Base-by-base conservation (phyloP, 2,329 filamentous ascomycete genomes). In the Arthrobotrys pseudoclavata region DNA sequence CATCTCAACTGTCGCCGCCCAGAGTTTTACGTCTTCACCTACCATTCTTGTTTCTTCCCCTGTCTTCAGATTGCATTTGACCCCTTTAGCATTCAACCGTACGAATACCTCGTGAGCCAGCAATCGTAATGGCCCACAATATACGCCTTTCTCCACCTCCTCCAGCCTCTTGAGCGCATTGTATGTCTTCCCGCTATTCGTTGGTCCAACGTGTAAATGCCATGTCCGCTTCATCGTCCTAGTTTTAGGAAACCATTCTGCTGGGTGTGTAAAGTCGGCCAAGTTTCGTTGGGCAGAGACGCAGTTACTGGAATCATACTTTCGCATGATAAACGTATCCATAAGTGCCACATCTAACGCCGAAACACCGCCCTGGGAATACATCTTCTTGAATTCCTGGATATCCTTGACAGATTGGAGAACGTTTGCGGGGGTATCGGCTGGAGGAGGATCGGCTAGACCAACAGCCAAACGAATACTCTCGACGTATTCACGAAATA, bases 111-210 rank as follows among this genome's bases (percentile, higher is more conserved):
- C 96, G 82, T 97, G 94, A 0, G 96, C 96, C 29, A 99, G 87
- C 55, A 99, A 85, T 60, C 96, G 89, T 52, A 99, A 85, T 0
- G 96, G 96, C 0, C 96, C 96, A 2, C 95, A 93, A 83, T 98
- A 99, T 61, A 97, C 90, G 45, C 96, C 96, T 7, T 86, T 87
- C 31, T 90, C 87, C 1, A 91, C 91, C 61, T 89, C 86, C 83
- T 97, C 93, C 10, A 99, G 87, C 12, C 91, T 90, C 84, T 97
- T 91, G 79, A 99, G 85, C 0, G 96, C 96, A 82, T 94, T 91
- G 83, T 98, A 99, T 0, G 96, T 99, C 86, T 99, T 99, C 71
- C 96, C 96, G 0, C 96, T 98, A 84, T 99, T 99, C 1, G 96
- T 99, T 0, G 96, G 96, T 0, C 96, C 96, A 61, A 99, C 94